Evolutionary conservation across 371 early-diverging fungal species (phyloP).

Genomic region (Mortierella sp.): DNA sequence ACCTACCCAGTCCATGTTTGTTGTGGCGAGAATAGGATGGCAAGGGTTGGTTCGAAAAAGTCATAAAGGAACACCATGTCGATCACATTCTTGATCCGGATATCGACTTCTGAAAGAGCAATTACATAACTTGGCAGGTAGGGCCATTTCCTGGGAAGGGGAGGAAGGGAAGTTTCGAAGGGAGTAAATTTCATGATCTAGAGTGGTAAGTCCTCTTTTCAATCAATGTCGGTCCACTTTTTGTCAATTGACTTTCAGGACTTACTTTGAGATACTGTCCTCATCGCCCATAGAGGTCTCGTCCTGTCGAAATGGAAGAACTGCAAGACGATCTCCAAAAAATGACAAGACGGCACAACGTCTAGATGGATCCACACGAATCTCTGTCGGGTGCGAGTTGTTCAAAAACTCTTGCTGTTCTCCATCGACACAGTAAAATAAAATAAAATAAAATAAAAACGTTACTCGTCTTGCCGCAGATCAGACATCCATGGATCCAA

Average conservation of each 20-base stretch:
- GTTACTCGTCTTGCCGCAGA: too few relatives aligned
- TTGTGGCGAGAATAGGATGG: conserved; percentile 87
- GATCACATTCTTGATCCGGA: conserved; percentile 82
- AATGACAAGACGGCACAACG: conserved; percentile 90
- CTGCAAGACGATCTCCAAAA: conserved; percentile 89
- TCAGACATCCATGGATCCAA: too few relatives aligned
- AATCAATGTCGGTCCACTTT: neutral
- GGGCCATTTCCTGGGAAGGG: conserved; percentile 66
- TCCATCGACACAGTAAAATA: too few relatives aligned
- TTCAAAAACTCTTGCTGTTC: conserved; percentile 73
- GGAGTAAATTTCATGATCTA: neutral
- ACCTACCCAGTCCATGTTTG: conserved; percentile 91
- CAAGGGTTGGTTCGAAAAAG: conserved; percentile 94
- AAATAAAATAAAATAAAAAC: neutral
- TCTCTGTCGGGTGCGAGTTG: conserved; percentile 70
- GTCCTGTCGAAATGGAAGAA: conserved; percentile 89
- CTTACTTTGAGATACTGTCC: conserved; percentile 62
- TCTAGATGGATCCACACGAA: conserved; percentile 83
- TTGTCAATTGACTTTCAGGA: neutral
- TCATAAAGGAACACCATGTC: conserved; percentile 92
- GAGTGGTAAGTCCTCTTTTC: too few relatives aligned
- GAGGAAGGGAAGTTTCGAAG: neutral
- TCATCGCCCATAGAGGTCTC: conserved; percentile 60
- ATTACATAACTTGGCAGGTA: conserved; percentile 86
- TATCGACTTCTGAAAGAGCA: conserved; percentile 71